Conservation (phyloP, 768 basidiomycete genomes). For the Royoungia palumana region DNA sequence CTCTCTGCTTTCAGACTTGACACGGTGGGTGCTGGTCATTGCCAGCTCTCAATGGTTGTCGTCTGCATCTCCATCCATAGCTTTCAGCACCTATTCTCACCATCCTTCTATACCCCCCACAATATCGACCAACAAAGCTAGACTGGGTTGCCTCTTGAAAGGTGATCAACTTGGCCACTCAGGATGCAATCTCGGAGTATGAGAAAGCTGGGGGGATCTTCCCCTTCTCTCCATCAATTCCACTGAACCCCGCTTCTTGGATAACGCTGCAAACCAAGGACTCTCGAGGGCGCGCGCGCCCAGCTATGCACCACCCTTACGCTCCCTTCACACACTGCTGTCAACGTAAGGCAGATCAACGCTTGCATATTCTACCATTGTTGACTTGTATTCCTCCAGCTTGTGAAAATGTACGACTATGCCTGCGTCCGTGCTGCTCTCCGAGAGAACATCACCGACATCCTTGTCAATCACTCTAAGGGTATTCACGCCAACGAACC, state of each 20-base stretch:
- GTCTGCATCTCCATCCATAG: no score
- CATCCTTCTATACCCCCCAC: background rate
- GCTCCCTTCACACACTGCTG: constrained; percentile 31
- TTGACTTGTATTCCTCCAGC: constrained; percentile 5
- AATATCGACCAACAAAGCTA: constrained; percentile 23
- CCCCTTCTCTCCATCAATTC: constrained; percentile 37
- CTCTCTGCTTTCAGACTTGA: no score
- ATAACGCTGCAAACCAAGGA: constrained; percentile 22
- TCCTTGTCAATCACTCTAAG: constrained; percentile 25
- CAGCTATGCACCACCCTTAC: constrained; percentile 35
- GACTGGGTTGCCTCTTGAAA: constrained; percentile 27
- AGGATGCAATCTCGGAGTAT: constrained; percentile 34
- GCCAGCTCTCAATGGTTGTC: no score
- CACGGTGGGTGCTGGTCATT: no score
- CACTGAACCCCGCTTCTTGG: constrained; percentile 33
- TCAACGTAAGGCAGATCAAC: constrained; percentile 33
- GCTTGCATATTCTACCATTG: background rate
- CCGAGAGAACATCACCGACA: constrained; percentile 27
- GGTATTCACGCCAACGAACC: constrained; percentile 32
- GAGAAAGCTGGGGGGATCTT: constrained; percentile 23
- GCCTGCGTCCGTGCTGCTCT: constrained; percentile 29
- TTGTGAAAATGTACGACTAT: constrained; percentile 26
- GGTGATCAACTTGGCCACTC: constrained; percentile 31
- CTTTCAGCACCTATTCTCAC: no score
- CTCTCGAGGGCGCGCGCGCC: constrained; percentile 35